Percentiles rank a stretch among this genome's conserved stretches.
phyloP scores from a whole-genome alignment of 2,329 filamentous ascomycete genomes.

The Fusarium oligoseptatum region DNA sequence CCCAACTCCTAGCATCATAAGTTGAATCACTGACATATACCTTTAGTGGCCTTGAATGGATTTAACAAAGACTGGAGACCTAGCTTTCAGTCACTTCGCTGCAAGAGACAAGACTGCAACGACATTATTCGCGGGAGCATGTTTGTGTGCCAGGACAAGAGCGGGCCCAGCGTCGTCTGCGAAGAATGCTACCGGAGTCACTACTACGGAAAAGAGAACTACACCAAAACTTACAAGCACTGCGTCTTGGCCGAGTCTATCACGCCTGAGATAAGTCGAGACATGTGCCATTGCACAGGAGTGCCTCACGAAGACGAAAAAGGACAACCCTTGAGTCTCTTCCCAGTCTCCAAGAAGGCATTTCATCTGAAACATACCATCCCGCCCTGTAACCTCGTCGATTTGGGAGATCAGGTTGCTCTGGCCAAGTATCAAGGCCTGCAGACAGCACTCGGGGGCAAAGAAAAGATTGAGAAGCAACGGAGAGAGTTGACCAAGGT shows the following conservation, averaged over 20 bases:
- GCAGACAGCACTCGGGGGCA: slow-evolving; percentile 29
- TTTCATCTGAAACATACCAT: neutral
- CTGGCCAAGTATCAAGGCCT: slow-evolving; percentile 35
- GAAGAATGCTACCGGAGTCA: slow-evolving; percentile 34
- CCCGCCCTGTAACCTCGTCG: slow-evolving; percentile 24
- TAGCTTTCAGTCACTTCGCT: slow-evolving; percentile 30
- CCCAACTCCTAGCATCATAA: neutral
- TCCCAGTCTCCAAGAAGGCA: slow-evolving; percentile 19
- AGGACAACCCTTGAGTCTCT: slow-evolving; percentile 1
- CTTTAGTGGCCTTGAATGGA: slow-evolving; percentile 26
- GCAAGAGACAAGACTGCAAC: slow-evolving; percentile 32
- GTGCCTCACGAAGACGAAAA: neutral
- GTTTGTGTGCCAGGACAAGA: slow-evolving; percentile 23
- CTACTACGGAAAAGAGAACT: slow-evolving; percentile 24
- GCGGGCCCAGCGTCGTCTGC: slow-evolving; percentile 26
- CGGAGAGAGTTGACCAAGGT: neutral
- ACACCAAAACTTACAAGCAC: slow-evolving; percentile 38
- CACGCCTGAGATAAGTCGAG: slow-evolving; percentile 32
- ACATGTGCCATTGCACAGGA: slow-evolving; percentile 30
- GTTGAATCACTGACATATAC: neutral
- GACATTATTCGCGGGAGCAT: slow-evolving; percentile 36
- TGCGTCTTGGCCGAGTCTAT: slow-evolving; percentile 28
- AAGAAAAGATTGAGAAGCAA: slow-evolving; percentile 5
- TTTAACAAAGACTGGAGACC: slow-evolving; percentile 25
- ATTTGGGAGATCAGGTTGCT: slow-evolving; percentile 27